Conservation (phyloP, 805 yeast species). For the Hagleromyces aurorensis region DNA sequence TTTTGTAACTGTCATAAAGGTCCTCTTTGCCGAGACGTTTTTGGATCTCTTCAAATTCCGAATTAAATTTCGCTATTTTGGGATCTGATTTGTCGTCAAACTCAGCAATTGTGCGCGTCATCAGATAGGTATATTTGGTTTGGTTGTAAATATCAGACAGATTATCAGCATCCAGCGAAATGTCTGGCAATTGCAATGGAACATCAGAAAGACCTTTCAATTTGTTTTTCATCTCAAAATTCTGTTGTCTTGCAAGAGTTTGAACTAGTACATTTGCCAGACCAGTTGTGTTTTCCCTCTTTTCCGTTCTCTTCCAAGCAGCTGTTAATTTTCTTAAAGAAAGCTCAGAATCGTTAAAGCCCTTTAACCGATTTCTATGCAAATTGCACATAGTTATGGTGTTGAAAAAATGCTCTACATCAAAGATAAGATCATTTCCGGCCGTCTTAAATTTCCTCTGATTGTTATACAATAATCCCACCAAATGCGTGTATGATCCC, state of each 20-base stretch:
- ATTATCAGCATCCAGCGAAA: background rate
- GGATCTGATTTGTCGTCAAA: conserved; percentile 9
- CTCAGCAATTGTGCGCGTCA: conserved; percentile 15
- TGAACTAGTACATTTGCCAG: conserved; percentile 17
- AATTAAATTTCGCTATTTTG: conserved; percentile 9
- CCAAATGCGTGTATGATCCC: conserved; percentile 18
- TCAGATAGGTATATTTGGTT: conserved; percentile 18
- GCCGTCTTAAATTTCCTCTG: conserved; percentile 17
- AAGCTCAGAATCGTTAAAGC: conserved; percentile 11
- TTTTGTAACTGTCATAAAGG: conserved; percentile 10
- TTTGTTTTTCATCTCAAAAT: conserved; percentile 3
- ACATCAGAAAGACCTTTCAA: conserved; percentile 8
- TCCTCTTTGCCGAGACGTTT: conserved; percentile 8
- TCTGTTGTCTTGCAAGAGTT: conserved; percentile 15
- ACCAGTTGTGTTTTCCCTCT: conserved; percentile 18
- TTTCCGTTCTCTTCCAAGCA: conserved; percentile 17
- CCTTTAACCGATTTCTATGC: conserved; percentile 17
- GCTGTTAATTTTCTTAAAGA: conserved; percentile 16
- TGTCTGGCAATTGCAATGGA: conserved; percentile 8
- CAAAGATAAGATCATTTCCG: conserved; percentile 13
- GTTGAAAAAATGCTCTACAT: conserved; percentile 26
- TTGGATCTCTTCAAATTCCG: conserved; percentile 7
- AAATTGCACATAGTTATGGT: conserved; percentile 23
- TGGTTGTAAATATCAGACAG: conserved; percentile 5
- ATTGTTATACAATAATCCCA: conserved; percentile 16